Evolutionary conservation across 768 basidiomycete genomes (phyloP), one percentile per base, ranked within the genome.

Genomic region (Kwoniella newhampshirensis): DNA sequence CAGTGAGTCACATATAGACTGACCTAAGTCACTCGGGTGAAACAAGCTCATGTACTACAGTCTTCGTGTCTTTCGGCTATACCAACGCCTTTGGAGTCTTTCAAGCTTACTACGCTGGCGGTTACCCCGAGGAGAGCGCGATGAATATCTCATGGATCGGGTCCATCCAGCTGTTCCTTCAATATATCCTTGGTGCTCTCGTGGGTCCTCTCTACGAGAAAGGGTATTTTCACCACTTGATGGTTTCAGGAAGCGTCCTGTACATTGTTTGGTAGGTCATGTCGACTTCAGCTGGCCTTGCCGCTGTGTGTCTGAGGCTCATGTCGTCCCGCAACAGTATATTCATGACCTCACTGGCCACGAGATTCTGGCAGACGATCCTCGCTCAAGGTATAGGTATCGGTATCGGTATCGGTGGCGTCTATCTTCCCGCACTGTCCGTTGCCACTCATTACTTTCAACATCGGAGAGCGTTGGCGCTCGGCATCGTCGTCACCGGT

Each of bases 351-450:
- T 71, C 70, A 9, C 60, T 74, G 13, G 59, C 52, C 39, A 61
- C 59, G 25, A 28, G 61, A 35, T 71, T 63, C 44, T 67, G 63
- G 57, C 57, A 70, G 44, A 55, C 61, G 17, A 52, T 74, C 20
- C 65, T 74, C 21, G 51, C 68, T 20, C 73, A 74, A 52, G 73
- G 52, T 4, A 35, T 73, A 18, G 63, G 66, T 17, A 27, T 62
- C 11, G 73, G 84, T 12, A 77, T 85, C 25, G 82, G 82, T 2
- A 77, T 80, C 36, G 84, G 83, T 3, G 60, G 81, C 47, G 77
- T 80, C 37, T 84, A 81, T 59, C 77, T 82, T 27, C 85, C 85
- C 2, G 72, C 79, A 2, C 62, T 82, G 6, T 79, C 79, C 3
- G 75, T 82, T 25, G 57, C 81, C 15, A 78, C 80, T 11, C 81